phyloP scores from a whole-genome alignment of 2,329 filamentous ascomycete species.

The Sporothrix euskadiensis region DNA sequence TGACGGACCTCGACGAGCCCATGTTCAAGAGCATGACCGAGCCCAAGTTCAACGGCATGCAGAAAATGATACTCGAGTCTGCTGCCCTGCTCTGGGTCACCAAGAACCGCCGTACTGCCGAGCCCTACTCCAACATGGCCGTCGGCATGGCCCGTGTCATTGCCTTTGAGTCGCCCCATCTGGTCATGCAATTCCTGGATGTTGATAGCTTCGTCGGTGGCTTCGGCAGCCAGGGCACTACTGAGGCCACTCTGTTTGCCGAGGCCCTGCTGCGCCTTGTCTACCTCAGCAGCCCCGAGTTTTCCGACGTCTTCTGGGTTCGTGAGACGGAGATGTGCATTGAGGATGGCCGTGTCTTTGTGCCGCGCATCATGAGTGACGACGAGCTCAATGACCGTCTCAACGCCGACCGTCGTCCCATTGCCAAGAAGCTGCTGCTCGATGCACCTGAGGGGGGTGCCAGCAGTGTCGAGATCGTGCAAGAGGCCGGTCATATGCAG shows the following conservation, averaged over 20 bases:
- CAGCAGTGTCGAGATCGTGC: conserved; percentile 21
- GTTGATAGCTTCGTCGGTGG: conserved; percentile 27
- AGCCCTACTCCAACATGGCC: conserved; percentile 34
- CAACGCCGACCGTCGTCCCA: conserved; percentile 32
- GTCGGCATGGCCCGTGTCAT: conserved; percentile 34
- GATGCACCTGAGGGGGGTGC: not conserved
- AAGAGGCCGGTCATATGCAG: conserved; percentile 22
- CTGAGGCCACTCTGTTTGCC: conserved; percentile 24
- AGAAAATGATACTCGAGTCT: conserved; percentile 27
- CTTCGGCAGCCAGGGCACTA: not conserved
- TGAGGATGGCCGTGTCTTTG: conserved; percentile 33
- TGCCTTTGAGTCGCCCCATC: conserved; percentile 32
- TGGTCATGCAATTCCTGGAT: conserved; percentile 35
- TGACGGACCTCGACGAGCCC: conserved; percentile 37
- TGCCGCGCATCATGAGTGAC: conserved; percentile 36
- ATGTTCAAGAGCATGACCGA: conserved; percentile 34
- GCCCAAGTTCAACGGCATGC: conserved; percentile 32
- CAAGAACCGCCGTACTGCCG: conserved; percentile 25
- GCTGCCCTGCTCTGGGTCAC: conserved; percentile 36
- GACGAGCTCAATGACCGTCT: conserved; percentile 31
- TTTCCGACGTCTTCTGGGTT: conserved; percentile 27
- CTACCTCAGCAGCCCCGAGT: conserved; percentile 23
- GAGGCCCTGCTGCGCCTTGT: conserved; percentile 31
- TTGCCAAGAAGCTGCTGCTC: conserved; percentile 26
- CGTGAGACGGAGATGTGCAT: conserved; percentile 36